Conservation (phyloP, 148 eudicot genomes). For the Vaccinium darrowii region DNA sequence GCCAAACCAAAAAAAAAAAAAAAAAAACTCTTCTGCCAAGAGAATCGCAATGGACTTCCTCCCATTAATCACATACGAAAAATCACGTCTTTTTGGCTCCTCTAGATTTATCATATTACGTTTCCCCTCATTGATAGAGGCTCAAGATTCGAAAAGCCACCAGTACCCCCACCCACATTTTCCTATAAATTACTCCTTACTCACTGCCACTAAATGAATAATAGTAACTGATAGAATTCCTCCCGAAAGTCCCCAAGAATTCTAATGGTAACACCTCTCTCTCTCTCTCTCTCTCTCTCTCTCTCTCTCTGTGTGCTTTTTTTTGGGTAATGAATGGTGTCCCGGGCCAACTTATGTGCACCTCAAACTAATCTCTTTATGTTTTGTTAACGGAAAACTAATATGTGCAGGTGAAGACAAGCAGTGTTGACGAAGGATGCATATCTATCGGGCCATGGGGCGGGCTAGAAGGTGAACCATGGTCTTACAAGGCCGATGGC, state of each 20-base stretch:
- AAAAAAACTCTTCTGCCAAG: too few relatives aligned
- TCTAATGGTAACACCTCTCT: background rate
- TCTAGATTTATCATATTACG: background rate
- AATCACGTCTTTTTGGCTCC: background rate
- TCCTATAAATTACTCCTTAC: background rate
- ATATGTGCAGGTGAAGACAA: background rate
- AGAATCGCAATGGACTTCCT: too few relatives aligned
- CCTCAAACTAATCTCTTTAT: background rate
- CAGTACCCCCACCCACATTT: background rate
- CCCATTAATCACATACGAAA: too few relatives aligned
- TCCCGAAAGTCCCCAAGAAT: background rate
- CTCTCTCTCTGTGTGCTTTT: too few relatives aligned
- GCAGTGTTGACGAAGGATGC: background rate
- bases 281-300: background rate
- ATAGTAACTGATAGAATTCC: too few relatives aligned
- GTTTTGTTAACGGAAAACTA: background rate
- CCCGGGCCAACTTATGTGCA: too few relatives aligned
- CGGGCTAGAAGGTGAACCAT: background rate
- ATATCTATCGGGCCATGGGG: slow-evolving; percentile 5
- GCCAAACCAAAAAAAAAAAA: too few relatives aligned
- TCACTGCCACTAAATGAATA: background rate
- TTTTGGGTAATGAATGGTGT: too few relatives aligned
- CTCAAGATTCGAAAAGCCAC: background rate
- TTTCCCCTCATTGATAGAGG: background rate
- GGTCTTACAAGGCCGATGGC: background rate